Evolutionary conservation across 108 stramenopile genomes (phyloP).

Genomic region (Parmales sp.): DNA sequence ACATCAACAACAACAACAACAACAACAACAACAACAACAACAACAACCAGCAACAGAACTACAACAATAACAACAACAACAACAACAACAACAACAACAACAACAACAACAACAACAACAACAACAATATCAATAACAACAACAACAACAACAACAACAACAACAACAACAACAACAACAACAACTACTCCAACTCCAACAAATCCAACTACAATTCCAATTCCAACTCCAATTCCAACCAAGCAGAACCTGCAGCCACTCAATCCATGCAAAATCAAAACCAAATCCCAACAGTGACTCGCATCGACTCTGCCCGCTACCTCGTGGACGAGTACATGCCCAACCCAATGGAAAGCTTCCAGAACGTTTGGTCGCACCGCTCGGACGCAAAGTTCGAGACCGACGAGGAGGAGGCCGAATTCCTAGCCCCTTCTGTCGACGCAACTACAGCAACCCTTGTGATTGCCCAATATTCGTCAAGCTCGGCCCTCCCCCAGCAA

Average conservation of each 20-base stretch:
- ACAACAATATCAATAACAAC: background rate
- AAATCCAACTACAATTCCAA: background rate
- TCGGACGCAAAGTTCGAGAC: too few species aligned
- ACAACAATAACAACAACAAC: background rate
- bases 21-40: constrained; percentile 12
- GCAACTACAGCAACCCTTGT: too few species aligned
- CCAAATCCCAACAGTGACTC: background rate
- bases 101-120: background rate
- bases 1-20: constrained; percentile 11
- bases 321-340: background rate
- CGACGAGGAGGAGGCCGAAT: too few species aligned
- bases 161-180: background rate
- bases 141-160: background rate
- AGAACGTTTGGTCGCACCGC: too few species aligned
- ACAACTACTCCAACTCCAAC: background rate
- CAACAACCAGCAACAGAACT: too few species aligned
- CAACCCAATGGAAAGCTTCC: too few species aligned
- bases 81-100: background rate
- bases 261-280: background rate
- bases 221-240: background rate
- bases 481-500: too few species aligned
- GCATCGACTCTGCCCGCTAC: background rate
- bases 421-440: too few species aligned
- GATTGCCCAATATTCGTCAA: too few species aligned
- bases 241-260: background rate